phyloP scores from a whole-genome alignment of 2,329 filamentous ascomycete genomes.

The Aspergillus tanneri region DNA sequence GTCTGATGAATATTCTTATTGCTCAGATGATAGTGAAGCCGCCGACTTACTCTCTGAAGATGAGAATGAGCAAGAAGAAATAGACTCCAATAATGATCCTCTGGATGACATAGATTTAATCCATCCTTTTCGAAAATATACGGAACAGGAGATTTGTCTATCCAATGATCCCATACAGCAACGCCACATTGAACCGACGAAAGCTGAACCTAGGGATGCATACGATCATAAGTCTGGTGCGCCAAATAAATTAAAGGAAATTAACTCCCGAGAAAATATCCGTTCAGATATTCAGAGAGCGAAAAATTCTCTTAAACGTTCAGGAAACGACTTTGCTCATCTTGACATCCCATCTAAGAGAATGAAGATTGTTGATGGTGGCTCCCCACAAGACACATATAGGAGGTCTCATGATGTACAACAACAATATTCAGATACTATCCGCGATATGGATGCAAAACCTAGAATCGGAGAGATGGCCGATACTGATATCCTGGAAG shows the following conservation, averaged over 20 bases:
- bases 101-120: slow-evolving; percentile 27
- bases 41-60: slow-evolving; percentile 25
- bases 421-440: neutral
- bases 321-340: neutral
- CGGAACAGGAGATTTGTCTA: too few relatives aligned
- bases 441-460: neutral
- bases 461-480: neutral
- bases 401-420: neutral
- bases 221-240: neutral
- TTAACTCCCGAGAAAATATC: slow-evolving; percentile 4
- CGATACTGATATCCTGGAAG: neutral
- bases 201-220: neutral
- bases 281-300: neutral
- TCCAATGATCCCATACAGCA: too few relatives aligned
- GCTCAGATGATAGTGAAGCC: slow-evolving; percentile 44
- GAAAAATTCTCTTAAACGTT: neutral
- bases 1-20: slow-evolving; percentile 40
- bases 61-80: slow-evolving; percentile 15
- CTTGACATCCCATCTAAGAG: neutral
- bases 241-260: neutral
- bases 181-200: too few relatives aligned
- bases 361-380: neutral
- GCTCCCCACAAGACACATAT: neutral
- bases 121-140: too few relatives aligned
- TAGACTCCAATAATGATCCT: slow-evolving; percentile 12